Conservation (phyloP, 306 rosid species). For the Castanea crenata region DNA sequence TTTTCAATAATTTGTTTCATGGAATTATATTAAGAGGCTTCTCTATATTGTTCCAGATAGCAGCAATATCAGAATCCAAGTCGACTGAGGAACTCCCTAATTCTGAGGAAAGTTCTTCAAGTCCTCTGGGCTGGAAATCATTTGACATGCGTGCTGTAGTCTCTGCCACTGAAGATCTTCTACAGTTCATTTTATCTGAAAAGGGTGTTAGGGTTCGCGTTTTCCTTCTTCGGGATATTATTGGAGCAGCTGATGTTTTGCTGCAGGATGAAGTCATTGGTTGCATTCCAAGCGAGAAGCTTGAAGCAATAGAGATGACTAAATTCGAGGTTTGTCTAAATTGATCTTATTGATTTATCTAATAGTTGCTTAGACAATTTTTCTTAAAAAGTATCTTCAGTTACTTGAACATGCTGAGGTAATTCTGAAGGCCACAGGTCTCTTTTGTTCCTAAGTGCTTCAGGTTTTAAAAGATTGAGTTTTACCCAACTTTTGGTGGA, state of each 20-base stretch:
- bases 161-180: constrained; percentile 84
- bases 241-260: constrained; percentile 63
- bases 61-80: constrained; percentile 89
- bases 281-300: constrained; percentile 39
- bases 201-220: constrained; percentile 91
- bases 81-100: constrained; percentile 41
- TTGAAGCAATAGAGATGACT: constrained; percentile 26
- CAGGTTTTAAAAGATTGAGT: background rate
- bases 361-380: background rate
- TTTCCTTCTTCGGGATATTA: constrained; percentile 75
- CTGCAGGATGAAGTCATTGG: constrained; percentile 65
- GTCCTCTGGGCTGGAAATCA: constrained; percentile 66
- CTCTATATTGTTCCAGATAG: constrained; percentile 59
- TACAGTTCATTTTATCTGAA: constrained; percentile 70
- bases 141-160: constrained; percentile 90
- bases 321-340: constrained; percentile 47
- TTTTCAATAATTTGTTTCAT: background rate
- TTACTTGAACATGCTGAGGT: background rate
- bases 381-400: background rate
- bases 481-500: background rate
- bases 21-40: constrained; percentile 8
- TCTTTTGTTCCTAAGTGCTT: background rate
- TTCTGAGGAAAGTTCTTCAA: constrained; percentile 40
- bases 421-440: background rate
- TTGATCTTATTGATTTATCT: background rate